phyloP scores from a whole-genome alignment of 441 rosid species.

The Eruca vesicaria region DNA sequence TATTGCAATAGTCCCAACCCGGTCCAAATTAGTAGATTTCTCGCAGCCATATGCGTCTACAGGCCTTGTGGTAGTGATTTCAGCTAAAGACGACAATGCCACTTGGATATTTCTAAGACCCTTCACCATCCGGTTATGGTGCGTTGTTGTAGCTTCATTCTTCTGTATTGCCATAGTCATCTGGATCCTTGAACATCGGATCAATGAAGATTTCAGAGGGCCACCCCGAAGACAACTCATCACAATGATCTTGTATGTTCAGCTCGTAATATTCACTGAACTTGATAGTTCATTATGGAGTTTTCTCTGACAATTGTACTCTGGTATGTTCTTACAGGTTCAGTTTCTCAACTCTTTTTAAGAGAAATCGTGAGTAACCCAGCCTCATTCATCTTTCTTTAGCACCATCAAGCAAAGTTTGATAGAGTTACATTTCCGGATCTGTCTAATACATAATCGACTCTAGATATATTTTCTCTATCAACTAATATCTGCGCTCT shows the following conservation, averaged over 20 bases:
- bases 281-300: not conserved
- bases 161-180: slow-evolving; percentile 68
- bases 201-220: slow-evolving; percentile 77
- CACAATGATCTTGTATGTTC: slow-evolving; percentile 62
- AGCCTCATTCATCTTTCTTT: too few relatives aligned
- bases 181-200: slow-evolving; percentile 84
- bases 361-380: slow-evolving; percentile 74
- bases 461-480: not conserved
- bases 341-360: slow-evolving; percentile 82
- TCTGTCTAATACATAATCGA: not conserved
- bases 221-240: slow-evolving; percentile 64
- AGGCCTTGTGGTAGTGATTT: slow-evolving; percentile 88
- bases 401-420: too few relatives aligned
- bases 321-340: slow-evolving; percentile 52
- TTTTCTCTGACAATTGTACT: not conserved
- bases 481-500: not conserved
- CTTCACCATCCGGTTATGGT: slow-evolving; percentile 66
- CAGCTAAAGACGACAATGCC: slow-evolving; percentile 38
- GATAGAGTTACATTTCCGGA: slow-evolving; percentile 6
- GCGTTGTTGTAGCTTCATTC: slow-evolving; percentile 59
- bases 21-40: slow-evolving; percentile 73
- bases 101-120: slow-evolving; percentile 82
- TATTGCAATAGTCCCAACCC: slow-evolving; percentile 68
- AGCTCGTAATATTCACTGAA: slow-evolving; percentile 7
- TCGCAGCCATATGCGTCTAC: slow-evolving; percentile 79